Conservation (phyloP, 768 basidiomycete genomes). For the Kwoniella dejecticola region DNA sequence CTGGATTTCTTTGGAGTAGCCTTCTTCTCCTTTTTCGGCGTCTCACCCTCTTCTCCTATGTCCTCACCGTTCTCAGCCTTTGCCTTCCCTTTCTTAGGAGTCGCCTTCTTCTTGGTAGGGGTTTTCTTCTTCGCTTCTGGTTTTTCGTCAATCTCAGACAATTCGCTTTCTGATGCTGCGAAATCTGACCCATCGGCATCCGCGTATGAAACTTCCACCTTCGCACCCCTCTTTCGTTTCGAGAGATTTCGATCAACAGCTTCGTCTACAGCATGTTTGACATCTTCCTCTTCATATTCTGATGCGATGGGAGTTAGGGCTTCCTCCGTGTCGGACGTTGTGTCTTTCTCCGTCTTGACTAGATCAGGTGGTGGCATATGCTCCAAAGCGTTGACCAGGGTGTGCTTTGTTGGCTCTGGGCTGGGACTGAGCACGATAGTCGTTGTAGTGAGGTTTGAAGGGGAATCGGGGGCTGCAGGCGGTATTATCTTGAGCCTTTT, state of each 20-base stretch:
- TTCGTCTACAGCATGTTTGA: conserved; percentile 12
- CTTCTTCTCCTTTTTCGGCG: conserved; percentile 35
- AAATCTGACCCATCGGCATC: conserved; percentile 12
- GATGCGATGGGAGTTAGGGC: conserved; percentile 31
- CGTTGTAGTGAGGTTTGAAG: background rate
- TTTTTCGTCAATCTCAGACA: conserved; percentile 12
- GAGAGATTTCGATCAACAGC: conserved; percentile 9
- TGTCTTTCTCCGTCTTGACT: background rate
- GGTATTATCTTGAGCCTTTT: conserved; percentile 2
- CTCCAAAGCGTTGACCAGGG: conserved; percentile 35
- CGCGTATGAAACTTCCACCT: conserved; percentile 16
- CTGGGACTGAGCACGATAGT: background rate
- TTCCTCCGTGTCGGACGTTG: conserved; percentile 11
- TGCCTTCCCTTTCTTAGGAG: background rate
- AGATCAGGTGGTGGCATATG: conserved; percentile 30
- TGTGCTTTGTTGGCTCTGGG: conserved; percentile 8
- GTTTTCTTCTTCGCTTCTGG: conserved; percentile 16
- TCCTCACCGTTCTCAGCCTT: conserved; percentile 20
- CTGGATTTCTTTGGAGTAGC: conserved; percentile 45
- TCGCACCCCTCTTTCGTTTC: conserved; percentile 21
- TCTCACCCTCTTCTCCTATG: conserved; percentile 16
- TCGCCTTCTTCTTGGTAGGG: conserved; percentile 1
- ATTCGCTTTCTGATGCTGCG: conserved; percentile 16
- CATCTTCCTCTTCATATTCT: conserved; percentile 8
- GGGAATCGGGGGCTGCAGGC: background rate